Evolutionary conservation across 768 basidiomycete genomes (phyloP), one percentile per base, ranked within the genome.

Genomic region (Kwoniella pini): DNA sequence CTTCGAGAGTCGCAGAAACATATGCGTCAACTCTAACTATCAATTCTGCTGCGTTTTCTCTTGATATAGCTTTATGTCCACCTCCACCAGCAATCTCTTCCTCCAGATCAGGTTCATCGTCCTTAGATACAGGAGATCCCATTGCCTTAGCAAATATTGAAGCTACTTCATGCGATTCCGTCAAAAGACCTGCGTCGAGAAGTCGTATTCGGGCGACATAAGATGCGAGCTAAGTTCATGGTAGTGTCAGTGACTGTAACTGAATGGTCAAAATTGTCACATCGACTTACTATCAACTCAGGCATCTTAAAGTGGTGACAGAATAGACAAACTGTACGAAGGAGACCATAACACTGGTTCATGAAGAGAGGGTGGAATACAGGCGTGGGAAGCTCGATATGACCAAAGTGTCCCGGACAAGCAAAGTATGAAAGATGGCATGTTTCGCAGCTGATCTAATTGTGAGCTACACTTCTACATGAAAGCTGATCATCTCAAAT

Each of bases 341-440:
- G 81, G 45, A 98, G 81, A 65, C 88, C 88, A 76, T 87, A 94
- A 82, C 89, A 87, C 71, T 94, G 90, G 30, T 83, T 82, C 86
- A 98, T 91, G 80, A 98, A 99, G 38, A 99, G 81, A 0, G 96
- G 96, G 73, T 99, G 95, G 75, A 90, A 98, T 2, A 98, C 91
- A 13, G 96, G 94, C 17, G 89, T 85, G 19, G 95, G 93, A 5
- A 99, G 84, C 63, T 97, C 92, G 62, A 99, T 95, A 79, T 98
- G 96, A 21, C 96, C 96, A 80, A 89, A 99, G 79, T 99, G 96
- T 17, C 96, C 96, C 1, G 96, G 94, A 78, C 96, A 99, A 61
- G 88, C 88, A 81, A 88, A 98, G 74, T 92, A 95, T 46, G 86
- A 90, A 71, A 96, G 84, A 59, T 84, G 88, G 77, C 96, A 99